Percentiles rank a stretch among this genome's conserved stretches.
phyloP scores from a whole-genome alignment of 2,329 filamentous ascomycete species.

The Ceratocystis alfenasii region DNA sequence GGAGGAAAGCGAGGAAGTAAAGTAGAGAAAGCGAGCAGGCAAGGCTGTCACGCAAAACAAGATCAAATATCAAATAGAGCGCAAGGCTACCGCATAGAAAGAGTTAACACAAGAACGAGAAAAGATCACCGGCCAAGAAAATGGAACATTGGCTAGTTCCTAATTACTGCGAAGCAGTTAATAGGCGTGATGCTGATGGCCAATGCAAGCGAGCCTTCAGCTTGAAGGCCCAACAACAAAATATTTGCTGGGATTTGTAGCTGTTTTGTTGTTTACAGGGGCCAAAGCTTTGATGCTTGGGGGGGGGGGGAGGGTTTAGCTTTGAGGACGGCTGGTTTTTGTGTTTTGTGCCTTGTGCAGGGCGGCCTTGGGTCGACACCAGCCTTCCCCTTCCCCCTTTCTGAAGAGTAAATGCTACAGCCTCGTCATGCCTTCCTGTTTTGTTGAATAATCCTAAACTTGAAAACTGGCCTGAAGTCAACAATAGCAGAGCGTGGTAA shows the following conservation, averaged over 20 bases:
- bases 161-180: neutral
- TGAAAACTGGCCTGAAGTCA: neutral
- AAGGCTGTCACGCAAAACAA: neutral
- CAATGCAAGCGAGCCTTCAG: neutral
- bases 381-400: neutral
- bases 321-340: neutral
- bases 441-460: neutral
- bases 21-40: neutral
- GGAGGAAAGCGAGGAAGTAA: neutral
- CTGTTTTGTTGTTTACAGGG: neutral
- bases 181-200: neutral
- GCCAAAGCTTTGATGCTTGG: too few species aligned
- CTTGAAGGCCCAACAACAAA: constrained; percentile 3
- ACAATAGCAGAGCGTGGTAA: neutral
- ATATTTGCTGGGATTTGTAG: neutral
- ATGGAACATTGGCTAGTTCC: neutral
- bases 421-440: constrained; percentile 3
- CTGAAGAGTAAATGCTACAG: neutral
- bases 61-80: neutral
- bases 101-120: neutral
- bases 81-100: neutral
- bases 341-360: neutral
- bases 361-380: neutral
- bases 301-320: neutral
- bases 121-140: neutral